phyloP scores from a whole-genome alignment of 768 basidiomycete species.

The Amanita jacksonii region DNA sequence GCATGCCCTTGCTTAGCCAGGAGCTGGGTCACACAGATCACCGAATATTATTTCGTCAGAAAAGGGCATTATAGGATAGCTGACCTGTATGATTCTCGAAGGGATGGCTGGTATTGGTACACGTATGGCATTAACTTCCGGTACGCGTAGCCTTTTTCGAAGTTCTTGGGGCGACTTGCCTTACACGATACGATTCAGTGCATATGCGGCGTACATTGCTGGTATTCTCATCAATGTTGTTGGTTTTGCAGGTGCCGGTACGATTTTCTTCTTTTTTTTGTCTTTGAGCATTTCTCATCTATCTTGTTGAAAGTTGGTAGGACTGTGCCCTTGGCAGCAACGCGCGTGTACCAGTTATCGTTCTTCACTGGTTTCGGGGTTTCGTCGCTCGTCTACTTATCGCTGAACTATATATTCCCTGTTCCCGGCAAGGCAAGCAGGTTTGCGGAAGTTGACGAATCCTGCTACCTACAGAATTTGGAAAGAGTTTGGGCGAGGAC shows the following conservation, averaged over 20 bases:
- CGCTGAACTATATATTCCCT: conserved; percentile 52
- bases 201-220: conserved; percentile 56
- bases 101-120: conserved; percentile 68
- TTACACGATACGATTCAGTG: conserved; percentile 23
- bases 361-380: conserved; percentile 82
- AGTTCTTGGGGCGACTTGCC: conserved; percentile 4
- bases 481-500: neutral
- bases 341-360: conserved; percentile 64
- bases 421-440: conserved; percentile 34
- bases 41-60: conserved; percentile 70
- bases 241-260: conserved; percentile 70
- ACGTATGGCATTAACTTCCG: conserved; percentile 65
- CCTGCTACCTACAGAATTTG: conserved; percentile 8
- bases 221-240: conserved; percentile 80
- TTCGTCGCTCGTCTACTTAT: conserved; percentile 53
- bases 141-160: conserved; percentile 22
- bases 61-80: conserved; percentile 60
- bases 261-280: conserved; percentile 16
- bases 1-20: neutral
- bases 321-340: conserved; percentile 56
- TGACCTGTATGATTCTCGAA: conserved; percentile 54
- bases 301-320: conserved; percentile 39
- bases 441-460: conserved; percentile 48
- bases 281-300: conserved; percentile 1
- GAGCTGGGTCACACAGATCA: no score